A percentile compares a stretch with the other conserved stretches of the same genome.
These are phyloP conservation scores for Cladophialophora yegresii DNA, from an alignment of 2,329 filamentous ascomycete species.

Conservation along the genomic window DNA sequence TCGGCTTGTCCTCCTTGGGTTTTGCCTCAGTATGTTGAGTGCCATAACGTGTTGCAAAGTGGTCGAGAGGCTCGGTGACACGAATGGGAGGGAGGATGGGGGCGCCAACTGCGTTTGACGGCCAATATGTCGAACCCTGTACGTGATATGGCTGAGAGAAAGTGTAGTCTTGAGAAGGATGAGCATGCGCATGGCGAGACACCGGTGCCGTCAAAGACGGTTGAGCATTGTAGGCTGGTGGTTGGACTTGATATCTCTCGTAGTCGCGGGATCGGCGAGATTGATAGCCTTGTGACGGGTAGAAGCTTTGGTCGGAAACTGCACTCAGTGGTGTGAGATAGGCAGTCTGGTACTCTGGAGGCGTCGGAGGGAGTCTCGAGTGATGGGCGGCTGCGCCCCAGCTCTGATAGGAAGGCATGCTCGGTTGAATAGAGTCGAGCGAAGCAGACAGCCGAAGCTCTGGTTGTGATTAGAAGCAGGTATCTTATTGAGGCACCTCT, in stretches of 20 bases:
- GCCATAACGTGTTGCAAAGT: constrained; percentile 26
- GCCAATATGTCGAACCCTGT: constrained; percentile 30
- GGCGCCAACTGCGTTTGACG: constrained; percentile 35
- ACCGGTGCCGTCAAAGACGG: constrained; percentile 24
- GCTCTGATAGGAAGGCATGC: constrained; percentile 35
- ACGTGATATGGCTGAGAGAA: constrained; percentile 30
- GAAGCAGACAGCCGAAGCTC: constrained; percentile 33
- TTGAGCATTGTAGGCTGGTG: constrained; percentile 42
- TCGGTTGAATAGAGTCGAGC: constrained; percentile 21
- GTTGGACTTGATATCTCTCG: constrained; percentile 49
- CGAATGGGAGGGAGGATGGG: constrained; percentile 48
- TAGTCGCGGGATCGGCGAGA: constrained; percentile 49
- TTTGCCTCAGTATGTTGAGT: constrained; percentile 43
- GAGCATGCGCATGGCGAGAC: constrained; percentile 22
- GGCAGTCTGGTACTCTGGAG: constrained; percentile 36
- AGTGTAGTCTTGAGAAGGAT: constrained; percentile 28
- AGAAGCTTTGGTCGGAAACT: constrained; percentile 38
- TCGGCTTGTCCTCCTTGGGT: constrained; percentile 65
- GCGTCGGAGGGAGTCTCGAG: constrained; percentile 35
- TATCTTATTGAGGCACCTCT: not conserved
- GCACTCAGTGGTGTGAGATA: constrained; percentile 36
- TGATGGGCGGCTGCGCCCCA: constrained; percentile 35
- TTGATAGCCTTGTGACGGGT: constrained; percentile 44
- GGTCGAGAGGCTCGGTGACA: constrained; percentile 42
- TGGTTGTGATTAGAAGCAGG: constrained; percentile 8